Base-by-base conservation (phyloP, 352 stramenopile species). In the Phytophthora agathidicida region DNA sequence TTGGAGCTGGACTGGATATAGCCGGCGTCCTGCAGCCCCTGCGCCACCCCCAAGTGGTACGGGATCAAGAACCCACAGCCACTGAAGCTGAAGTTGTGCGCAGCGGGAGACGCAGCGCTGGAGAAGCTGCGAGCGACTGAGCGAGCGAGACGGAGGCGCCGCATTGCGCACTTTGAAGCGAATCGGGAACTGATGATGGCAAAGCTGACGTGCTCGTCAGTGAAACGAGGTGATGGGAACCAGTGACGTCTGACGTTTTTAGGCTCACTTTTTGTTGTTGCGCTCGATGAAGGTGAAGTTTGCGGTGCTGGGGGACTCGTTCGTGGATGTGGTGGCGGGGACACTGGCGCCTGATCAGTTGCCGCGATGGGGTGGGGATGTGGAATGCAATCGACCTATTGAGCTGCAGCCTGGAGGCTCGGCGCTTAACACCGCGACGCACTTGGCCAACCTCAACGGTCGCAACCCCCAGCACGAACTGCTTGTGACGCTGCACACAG, bases 391-490 rank as follows among this genome's bases (percentile, higher is more conserved):
- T 33, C 73, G 56, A 10, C 73, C 80, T 7, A 93, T 94, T 39
- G 55, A 89, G 58, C 66, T 93, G 54, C 86, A 93, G 57, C 83
- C 86, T 0, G 84, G 86, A 17, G 86, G 86, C 53, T 94, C 84
- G 44, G 84, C 84, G 33, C 73, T 92, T 54, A 95, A 95, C 71
- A 95, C 86, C 17, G 84, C 84, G 5, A 93, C 84, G 38, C 83
- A 94, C 45, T 61, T 94, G 36, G 79, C 79, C 33, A 90, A 76
- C 43, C 67, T 95, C 44, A 67, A 65, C 27, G 55, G 22, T 0
- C 24, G 38, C 44, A 67, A 74, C 37, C 27, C 59, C 0, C 5
- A 55, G n/a, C 63, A 71, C 36, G 55, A 68, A 16, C 36, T 72
- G 35, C 44, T 52, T 20, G 78, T 93, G 26, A 67, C 60, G 30